These are phyloP conservation scores for Leishmania guyanensis DNA, from an alignment of 208 protist genomes.

Conservation along the genomic window DNA sequence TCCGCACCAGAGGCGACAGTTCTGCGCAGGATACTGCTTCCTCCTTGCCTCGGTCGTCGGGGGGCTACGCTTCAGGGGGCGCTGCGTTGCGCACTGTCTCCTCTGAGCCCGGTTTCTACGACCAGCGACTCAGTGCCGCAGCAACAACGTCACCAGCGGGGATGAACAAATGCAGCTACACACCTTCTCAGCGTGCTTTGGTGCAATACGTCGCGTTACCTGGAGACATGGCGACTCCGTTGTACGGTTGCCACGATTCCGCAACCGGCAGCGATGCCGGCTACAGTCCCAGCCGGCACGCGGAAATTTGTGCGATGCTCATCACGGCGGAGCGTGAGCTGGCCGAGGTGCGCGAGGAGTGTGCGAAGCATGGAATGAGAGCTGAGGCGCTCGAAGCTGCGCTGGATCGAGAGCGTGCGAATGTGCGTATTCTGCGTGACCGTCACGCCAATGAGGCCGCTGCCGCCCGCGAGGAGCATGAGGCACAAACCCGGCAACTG, in stretches of 20 bases:
- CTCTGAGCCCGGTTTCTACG: conserved; percentile 8
- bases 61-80: background rate
- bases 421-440: conserved; percentile 39
- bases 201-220: conserved; percentile 24
- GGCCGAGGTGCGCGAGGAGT: conserved; percentile 70
- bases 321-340: conserved; percentile 73
- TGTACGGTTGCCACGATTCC: conserved; percentile 15
- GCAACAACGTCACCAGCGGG: conserved; percentile 13
- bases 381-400: conserved; percentile 57
- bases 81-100: conserved; percentile 7
- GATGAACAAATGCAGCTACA: conserved; percentile 35
- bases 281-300: conserved; percentile 39
- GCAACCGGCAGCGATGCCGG: conserved; percentile 18
- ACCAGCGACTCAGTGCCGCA: conserved; percentile 7
- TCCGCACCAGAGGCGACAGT: conserved; percentile 6
- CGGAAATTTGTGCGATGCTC: conserved; percentile 71
- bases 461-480: conserved; percentile 59
- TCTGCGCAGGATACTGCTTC: conserved; percentile 5
- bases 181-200: conserved; percentile 36
- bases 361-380: conserved; percentile 40
- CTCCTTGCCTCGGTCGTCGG: background rate
- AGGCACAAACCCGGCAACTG: conserved; percentile 67
- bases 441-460: conserved; percentile 48
- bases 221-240: conserved; percentile 12
- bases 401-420: conserved; percentile 62